These are phyloP conservation scores for Exobasidium cylindrosporum DNA, from an alignment of 1,284 basidiomycete species.

Conservation along the genomic window DNA sequence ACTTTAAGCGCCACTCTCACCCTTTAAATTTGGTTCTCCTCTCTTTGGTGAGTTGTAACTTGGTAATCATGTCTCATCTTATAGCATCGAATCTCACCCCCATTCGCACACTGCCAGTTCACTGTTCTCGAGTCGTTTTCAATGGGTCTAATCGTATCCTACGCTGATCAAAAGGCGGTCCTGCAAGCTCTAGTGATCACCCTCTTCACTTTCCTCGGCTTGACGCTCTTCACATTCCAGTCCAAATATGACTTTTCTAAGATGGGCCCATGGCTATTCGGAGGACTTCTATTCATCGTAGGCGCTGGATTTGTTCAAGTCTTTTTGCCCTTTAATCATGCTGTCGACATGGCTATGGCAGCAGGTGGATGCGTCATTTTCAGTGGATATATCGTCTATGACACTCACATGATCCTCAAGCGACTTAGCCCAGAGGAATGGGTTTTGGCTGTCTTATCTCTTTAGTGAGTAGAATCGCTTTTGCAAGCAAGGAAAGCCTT, in stretches of 20 bases:
- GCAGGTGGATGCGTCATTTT: constrained; percentile 75
- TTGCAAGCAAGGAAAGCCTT: not conserved
- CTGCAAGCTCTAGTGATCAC: constrained; percentile 83
- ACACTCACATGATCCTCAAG: constrained; percentile 75
- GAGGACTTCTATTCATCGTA: constrained; percentile 57
- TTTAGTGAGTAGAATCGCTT: constrained; percentile 58
- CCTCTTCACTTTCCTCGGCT: constrained; percentile 76
- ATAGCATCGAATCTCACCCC: not conserved
- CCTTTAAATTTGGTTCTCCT: constrained; percentile 77
- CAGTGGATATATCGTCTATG: constrained; percentile 64
- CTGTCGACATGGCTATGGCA: constrained; percentile 75
- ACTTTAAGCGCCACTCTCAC: constrained; percentile 81
- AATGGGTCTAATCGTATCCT: constrained; percentile 72
- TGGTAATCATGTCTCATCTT: constrained; percentile 62
- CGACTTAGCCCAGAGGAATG: constrained; percentile 80
- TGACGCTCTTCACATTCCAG: constrained; percentile 73
- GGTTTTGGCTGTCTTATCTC: constrained; percentile 76
- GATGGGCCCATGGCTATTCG: constrained; percentile 79
- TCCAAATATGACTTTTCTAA: constrained; percentile 73
- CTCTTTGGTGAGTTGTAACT: constrained; percentile 65
- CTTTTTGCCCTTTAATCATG: constrained; percentile 74
- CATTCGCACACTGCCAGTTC: constrained; percentile 19
- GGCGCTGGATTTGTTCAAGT: constrained; percentile 64
- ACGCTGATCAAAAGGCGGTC: constrained; percentile 73
- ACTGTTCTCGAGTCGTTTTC: constrained; percentile 54